Conservation (phyloP, 2,329 filamentous ascomycete genomes). For the Epichloe sp. region DNA sequence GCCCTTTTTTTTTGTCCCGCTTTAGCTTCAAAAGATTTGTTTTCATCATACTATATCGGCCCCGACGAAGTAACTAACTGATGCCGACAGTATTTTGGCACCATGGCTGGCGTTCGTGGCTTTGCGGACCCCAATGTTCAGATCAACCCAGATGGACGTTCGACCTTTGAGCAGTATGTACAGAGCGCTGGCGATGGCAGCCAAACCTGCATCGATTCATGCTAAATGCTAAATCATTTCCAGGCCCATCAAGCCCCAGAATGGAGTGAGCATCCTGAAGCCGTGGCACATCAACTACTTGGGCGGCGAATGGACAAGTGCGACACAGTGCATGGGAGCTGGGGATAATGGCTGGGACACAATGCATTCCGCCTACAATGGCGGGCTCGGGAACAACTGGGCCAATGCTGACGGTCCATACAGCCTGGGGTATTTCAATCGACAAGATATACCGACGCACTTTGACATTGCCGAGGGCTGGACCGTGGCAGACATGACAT, state of each 20-base stretch:
- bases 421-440: conserved; percentile 34
- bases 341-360: conserved; percentile 37
- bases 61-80: background rate
- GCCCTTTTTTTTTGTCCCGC: too few species aligned
- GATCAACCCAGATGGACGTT: conserved; percentile 20
- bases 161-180: conserved; percentile 36
- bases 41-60: background rate
- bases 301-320: conserved; percentile 29
- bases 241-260: conserved; percentile 11
- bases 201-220: background rate
- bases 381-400: conserved; percentile 37
- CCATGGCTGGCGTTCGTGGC: conserved; percentile 40
- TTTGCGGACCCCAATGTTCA: conserved; percentile 31
- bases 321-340: conserved; percentile 38
- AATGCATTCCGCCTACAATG: conserved; percentile 38
- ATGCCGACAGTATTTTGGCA: conserved; percentile 35
- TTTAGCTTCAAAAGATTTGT: too few species aligned
- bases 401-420: conserved; percentile 13
- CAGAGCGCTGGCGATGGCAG: background rate
- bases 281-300: conserved; percentile 38
- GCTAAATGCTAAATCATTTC: background rate
- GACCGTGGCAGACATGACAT: conserved; percentile 21
- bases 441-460: conserved; percentile 38
- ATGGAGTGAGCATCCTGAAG: conserved; percentile 31
- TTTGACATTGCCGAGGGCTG: conserved; percentile 41